Evolutionary conservation across 2,329 filamentous ascomycete species (phyloP).

Genomic region (Verticillium zaregamsianum): DNA sequence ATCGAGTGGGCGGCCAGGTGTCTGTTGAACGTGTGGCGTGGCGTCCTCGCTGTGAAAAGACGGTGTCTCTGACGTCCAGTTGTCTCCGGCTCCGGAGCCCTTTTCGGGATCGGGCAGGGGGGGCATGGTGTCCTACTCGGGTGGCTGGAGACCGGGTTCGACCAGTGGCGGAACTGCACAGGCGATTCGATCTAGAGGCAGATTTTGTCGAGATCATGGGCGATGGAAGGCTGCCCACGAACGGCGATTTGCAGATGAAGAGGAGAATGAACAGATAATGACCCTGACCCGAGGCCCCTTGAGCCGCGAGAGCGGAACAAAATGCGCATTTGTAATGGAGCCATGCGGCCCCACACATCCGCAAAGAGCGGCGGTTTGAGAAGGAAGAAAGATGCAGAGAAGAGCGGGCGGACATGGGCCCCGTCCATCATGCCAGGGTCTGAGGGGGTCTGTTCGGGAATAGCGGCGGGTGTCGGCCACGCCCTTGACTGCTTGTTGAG

Average conservation of each 20-base stretch:
- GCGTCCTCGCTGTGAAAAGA: constrained; percentile 7
- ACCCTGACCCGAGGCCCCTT: not conserved
- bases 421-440: not conserved
- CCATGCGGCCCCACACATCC: not conserved
- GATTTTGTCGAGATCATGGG: not conserved
- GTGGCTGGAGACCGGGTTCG: too few relatives aligned
- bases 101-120: constrained; percentile 7
- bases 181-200: not conserved
- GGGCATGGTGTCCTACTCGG: constrained; percentile 3
- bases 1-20: constrained; percentile 6
- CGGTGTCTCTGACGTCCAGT: constrained; percentile 4
- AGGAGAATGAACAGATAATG: not conserved
- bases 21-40: not conserved
- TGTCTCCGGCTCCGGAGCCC: constrained; percentile 6
- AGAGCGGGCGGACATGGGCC: not conserved
- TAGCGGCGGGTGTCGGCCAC: not conserved
- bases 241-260: not conserved
- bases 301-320: not conserved
- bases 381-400: not conserved
- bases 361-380: not conserved
- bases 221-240: not conserved
- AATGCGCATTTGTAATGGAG: not conserved
- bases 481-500: not conserved
- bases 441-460: not conserved
- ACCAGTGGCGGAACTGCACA: not conserved